Conservation (phyloP, 768 basidiomycete species). For the Lentinus brumalis region DNA sequence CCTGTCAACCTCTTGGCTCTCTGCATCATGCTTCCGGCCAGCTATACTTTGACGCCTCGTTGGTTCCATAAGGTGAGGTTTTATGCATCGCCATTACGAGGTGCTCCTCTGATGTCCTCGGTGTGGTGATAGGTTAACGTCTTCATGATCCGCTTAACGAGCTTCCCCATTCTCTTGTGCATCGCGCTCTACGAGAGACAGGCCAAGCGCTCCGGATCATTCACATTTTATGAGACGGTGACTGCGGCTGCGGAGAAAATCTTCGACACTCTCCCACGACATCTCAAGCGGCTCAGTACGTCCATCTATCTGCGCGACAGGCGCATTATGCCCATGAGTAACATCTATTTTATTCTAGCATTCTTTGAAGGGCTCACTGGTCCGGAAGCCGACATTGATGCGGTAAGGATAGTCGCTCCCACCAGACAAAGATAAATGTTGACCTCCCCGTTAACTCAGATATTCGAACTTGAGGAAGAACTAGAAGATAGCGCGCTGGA, state of each 20-base stretch:
- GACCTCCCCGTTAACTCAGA: constrained; percentile 37
- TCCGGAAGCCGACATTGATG: constrained; percentile 70
- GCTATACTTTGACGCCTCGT: constrained; percentile 84
- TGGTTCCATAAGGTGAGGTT: constrained; percentile 93
- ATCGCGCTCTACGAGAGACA: constrained; percentile 90
- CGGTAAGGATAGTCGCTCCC: constrained; percentile 43
- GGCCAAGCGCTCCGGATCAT: constrained; percentile 64
- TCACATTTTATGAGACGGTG: constrained; percentile 74
- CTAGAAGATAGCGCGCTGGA: constrained; percentile 56
- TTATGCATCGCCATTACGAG: constrained; percentile 18
- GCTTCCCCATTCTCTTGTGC: constrained; percentile 77
- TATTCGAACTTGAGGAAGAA: constrained; percentile 80
- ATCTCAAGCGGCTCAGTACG: constrained; percentile 73
- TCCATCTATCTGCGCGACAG: constrained; percentile 8
- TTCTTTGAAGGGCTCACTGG: constrained; percentile 82
- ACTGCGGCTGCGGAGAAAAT: constrained; percentile 65
- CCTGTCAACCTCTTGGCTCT: constrained; percentile 90
- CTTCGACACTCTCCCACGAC: constrained; percentile 75
- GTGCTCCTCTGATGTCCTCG: constrained; percentile 11
- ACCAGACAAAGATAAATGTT: too few relatives aligned
- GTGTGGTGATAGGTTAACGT: constrained; percentile 69
- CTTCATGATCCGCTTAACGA: constrained; percentile 82
- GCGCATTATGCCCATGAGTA: neutral
- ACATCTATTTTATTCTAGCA: constrained; percentile 44
- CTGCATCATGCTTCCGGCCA: constrained; percentile 83